Base-by-base conservation (phyloP, 140 eudicot genomes). In the Oenanthe javanica region DNA sequence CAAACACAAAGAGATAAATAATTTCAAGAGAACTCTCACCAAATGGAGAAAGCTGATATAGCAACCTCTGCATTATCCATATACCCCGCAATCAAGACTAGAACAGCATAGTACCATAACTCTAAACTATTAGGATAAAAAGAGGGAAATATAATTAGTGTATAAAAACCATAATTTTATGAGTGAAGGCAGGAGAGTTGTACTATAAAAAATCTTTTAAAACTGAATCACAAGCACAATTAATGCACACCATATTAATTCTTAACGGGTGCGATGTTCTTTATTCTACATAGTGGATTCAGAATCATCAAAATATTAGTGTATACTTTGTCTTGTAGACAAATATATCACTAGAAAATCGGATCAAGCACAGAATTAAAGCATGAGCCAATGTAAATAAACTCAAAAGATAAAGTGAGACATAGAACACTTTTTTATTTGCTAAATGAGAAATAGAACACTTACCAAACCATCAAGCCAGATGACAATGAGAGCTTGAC, bases 401-500 rank as follows among this genome's bases (percentile, higher is more conserved):
- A 76, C 67, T 43, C 36, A 21, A 78, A 16, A 18, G 5, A 38
- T 4, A 16, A 40, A 14, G 21, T 40, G n/a, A n/a, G n/a, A n/a
- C n/a, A n/a, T n/a, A n/a, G n/a, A n/a, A n/a, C n/a, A n/a, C n/a
- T n/a, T n/a, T n/a, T n/a, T n/a, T n/a, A n/a, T n/a, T n/a, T n/a
- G n/a, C n/a, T n/a, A n/a, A n/a, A n/a, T n/a, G 7, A 51, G 55
- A 2, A 8, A 54, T 76, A 54, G 27, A 15, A 77, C 16, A 75
- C 84, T 85, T 84, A 94, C 98, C 98, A 94, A 61, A 94, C 85
- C 98, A 94, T 94, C 18, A 94, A 85, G 38, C 95, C 98, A 18
- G 98, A 94, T n/a, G 98, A 87, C 25, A 90, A 31, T 1, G 98
- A 94, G 54, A 92, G 96, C 88, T 92, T 91, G 51, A 94, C 83